Percentiles rank a stretch among this genome's conserved stretches.
Conservation (phyloP, 2,329 filamentous ascomycete species). For the Stagonosporopsis vannaccii region DNA sequence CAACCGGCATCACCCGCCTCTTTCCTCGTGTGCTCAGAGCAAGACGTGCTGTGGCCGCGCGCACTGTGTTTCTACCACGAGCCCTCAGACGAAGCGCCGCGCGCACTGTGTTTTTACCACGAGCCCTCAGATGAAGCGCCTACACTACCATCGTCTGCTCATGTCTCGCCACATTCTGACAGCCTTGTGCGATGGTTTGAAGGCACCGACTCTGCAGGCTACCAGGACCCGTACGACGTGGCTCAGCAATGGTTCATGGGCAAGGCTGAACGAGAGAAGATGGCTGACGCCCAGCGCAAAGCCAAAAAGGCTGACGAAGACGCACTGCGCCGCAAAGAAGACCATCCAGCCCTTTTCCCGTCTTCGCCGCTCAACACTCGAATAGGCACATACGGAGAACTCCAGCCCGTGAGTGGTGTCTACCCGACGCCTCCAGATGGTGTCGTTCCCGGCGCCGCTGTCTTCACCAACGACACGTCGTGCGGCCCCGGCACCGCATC, state of each 20-base stretch:
- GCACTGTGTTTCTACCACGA: constrained; percentile 43
- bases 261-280: constrained; percentile 45
- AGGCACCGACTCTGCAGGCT: constrained; percentile 38
- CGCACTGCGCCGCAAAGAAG: constrained; percentile 47
- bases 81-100: constrained; percentile 23
- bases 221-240: constrained; percentile 45
- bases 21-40: constrained; percentile 18
- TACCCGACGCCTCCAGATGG: constrained; percentile 53
- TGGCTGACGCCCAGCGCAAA: constrained; percentile 48
- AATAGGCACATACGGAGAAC: constrained; percentile 43
- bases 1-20: constrained; percentile 20
- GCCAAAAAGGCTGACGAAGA: constrained; percentile 58
- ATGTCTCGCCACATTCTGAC: constrained; percentile 7
- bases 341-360: constrained; percentile 36
- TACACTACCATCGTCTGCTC: neutral
- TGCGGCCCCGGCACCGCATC: constrained; percentile 34
- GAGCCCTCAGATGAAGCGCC: neutral
- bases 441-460: constrained; percentile 37
- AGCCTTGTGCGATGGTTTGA: constrained; percentile 42
- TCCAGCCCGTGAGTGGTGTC: constrained; percentile 48
- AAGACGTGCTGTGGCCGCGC: constrained; percentile 48
- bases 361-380: constrained; percentile 50
- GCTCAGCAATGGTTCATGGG: constrained; percentile 48
- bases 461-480: constrained; percentile 40
- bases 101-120: constrained; percentile 44